These are phyloP conservation scores for Nicotiana benthamiana DNA, from an alignment of 257 asterid species.

Conservation along the genomic window DNA sequence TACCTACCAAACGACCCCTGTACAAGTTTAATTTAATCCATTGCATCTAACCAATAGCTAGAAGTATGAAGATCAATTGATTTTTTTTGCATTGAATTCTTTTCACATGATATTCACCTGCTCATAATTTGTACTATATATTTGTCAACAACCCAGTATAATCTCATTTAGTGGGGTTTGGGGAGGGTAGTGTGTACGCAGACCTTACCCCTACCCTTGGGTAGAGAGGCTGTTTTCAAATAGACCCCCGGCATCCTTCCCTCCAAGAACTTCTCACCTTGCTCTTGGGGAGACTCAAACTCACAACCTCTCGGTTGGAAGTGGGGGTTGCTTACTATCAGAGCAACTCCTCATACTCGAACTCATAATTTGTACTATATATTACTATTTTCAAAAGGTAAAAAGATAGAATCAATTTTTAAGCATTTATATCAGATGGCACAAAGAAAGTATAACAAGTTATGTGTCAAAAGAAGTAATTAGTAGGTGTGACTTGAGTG, in stretches of 20 bases:
- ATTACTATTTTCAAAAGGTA: neutral
- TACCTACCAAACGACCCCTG: too few relatives aligned
- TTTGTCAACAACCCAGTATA: too few relatives aligned
- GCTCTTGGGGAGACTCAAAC: too few relatives aligned
- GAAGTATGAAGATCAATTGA: neutral
- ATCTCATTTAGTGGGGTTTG: too few relatives aligned
- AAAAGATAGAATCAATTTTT: neutral
- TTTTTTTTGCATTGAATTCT: neutral
- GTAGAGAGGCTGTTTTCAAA: too few relatives aligned
- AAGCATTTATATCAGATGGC: neutral
- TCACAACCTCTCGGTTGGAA: too few relatives aligned
- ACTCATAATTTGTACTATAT: neutral
- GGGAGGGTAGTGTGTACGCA: too few relatives aligned
- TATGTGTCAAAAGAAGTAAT: neutral
- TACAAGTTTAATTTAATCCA: neutral
- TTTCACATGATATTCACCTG: neutral
- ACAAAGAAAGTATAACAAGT: neutral
- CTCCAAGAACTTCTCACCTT: too few relatives aligned
- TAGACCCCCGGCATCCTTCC: too few relatives aligned
- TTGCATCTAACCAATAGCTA: neutral
- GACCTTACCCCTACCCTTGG: too few relatives aligned
- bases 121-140: neutral
- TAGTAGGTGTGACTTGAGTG: neutral
- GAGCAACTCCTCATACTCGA: too few relatives aligned
- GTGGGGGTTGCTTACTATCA: too few relatives aligned